Base-by-base conservation (phyloP, 2,329 filamentous ascomycete species). In the Chalaropsis thielavioides region DNA sequence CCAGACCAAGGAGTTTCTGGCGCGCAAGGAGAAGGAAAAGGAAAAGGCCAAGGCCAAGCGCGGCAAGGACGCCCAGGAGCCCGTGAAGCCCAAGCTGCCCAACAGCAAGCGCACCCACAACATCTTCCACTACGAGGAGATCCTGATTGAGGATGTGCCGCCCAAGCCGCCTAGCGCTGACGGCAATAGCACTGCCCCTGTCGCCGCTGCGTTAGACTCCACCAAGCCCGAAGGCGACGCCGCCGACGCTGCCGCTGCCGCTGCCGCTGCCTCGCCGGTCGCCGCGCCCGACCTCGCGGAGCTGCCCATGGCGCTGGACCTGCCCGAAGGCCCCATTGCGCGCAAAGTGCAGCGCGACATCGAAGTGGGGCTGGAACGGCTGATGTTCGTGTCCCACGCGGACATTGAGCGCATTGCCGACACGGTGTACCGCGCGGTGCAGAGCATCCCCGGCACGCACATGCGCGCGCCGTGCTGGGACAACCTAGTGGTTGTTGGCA, bases 391-490 rank as follows among this genome's bases (percentile, higher is more conserved):
- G 1, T 80, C 83, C 68, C 85, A 87, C 64, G 81, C 80, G 2
- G 85, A 95, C 65, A 82, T 97, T 54, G 90, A 96, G 72, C 85
- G 85, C 65, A 90, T 99, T 68, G 89, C 89, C 27, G 86, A 87
- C 64, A 85, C 89, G 46, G 87, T 97, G 69, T 91, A 96, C 75
- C 84, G 87, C 66, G 86, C 90, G 0, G 85, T 97, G 63, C 86
- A 92, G 70, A 84, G 85, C 43, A 89, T 96, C 27, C 86, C 90
- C 58, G 91, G 96, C 68, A 84, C 90, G 69, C 87, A 88, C 71
- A 92, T 91, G 79, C 85, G 94, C 56, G 86, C 89, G 43, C 82
- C 88, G 43, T 87, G 95, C 68, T 99, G 94, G 94, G 92, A 97
- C 71, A 89, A 88, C 67, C 76, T 99, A 63, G 87, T 96, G 69